These are phyloP conservation scores for Microthyrium microscopicum DNA, from an alignment of 2,329 filamentous ascomycete genomes.

Conservation along the genomic window DNA sequence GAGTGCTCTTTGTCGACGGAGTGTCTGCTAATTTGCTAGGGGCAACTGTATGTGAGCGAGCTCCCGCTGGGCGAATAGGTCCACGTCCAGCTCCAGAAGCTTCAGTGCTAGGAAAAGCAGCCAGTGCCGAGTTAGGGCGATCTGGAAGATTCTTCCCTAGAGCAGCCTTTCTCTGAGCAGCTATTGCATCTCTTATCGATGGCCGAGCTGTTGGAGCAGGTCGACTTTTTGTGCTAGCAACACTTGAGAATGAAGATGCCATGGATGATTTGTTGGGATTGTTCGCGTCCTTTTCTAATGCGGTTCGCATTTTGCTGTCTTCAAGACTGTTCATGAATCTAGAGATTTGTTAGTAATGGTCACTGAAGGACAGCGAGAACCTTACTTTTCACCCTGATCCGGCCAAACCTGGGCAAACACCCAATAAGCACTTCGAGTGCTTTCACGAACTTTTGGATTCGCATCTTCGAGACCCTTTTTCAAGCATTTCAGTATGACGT, in stretches of 20 bases:
- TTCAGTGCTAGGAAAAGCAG: conserved; percentile 21
- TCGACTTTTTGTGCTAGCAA: conserved; percentile 29
- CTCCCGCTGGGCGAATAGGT: too few relatives aligned
- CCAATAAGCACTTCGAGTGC: conserved; percentile 78
- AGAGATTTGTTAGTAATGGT: conserved; percentile 30
- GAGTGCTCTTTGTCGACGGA: conserved; percentile 17
- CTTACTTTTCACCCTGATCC: conserved; percentile 41
- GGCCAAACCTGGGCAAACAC: conserved; percentile 63
- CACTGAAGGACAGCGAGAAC: conserved; percentile 11
- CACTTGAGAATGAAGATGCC: conserved; percentile 31
- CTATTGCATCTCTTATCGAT: conserved; percentile 66
- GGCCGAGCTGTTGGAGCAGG: conserved; percentile 23
- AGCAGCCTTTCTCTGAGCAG: conserved; percentile 56
- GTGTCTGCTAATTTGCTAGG: conserved; percentile 15
- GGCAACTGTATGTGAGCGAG: too few relatives aligned
- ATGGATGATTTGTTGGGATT: conserved; percentile 49
- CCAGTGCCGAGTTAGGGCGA: conserved; percentile 41
- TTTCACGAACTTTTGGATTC: conserved; percentile 79
- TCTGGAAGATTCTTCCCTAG: conserved; percentile 28
- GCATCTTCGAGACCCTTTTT: conserved; percentile 78
- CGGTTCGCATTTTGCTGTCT: conserved; percentile 63
- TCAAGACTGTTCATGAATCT: conserved; percentile 64
- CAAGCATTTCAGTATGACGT: conserved; percentile 72
- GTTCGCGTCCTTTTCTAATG: conserved; percentile 66
- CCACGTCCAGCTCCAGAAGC: conserved; percentile 17